A percentile compares a stretch with the other conserved stretches of the same genome.
These are phyloP conservation scores for Aristolochia fimbriata DNA, from an alignment of 164 flowering plant genomes.

Conservation along the genomic window DNA sequence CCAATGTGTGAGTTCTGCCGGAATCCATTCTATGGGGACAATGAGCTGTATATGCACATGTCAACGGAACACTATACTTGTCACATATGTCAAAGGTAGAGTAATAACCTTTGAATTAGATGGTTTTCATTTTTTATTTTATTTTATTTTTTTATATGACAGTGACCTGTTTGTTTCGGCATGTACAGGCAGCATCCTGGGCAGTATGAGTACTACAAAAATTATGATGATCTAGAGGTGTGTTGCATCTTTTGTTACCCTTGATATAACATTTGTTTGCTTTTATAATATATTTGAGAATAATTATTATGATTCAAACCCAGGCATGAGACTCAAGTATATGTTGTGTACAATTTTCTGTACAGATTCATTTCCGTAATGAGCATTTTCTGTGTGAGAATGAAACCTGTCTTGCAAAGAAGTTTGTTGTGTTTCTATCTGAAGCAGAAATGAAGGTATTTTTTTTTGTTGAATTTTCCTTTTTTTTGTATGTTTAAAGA, in stretches of 20 bases:
- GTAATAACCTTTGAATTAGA: background rate
- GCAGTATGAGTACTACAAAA: slow-evolving; percentile 76
- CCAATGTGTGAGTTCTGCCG: slow-evolving; percentile 84
- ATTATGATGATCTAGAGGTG: slow-evolving; percentile 93
- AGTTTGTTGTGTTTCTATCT: slow-evolving; percentile 70
- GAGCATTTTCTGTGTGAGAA: slow-evolving; percentile 88
- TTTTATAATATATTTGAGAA: too few relatives aligned
- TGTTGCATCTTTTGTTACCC: slow-evolving; percentile 3
- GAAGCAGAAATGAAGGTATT: slow-evolving; percentile 89
- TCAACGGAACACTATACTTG: slow-evolving; percentile 89
- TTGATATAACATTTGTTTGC: background rate
- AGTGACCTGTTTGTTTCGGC: background rate
- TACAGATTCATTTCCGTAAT: slow-evolving; percentile 77
- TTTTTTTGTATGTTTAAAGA: background rate
- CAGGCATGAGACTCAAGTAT: background rate
- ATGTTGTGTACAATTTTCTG: slow-evolving; percentile 1
- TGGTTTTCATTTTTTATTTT: too few relatives aligned
- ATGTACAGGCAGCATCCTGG: slow-evolving; percentile 78
- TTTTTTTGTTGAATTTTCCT: background rate
- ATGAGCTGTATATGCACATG: slow-evolving; percentile 86
- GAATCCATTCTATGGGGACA: slow-evolving; percentile 86
- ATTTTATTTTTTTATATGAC: background rate
- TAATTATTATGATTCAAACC: background rate
- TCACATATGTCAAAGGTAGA: slow-evolving; percentile 87
- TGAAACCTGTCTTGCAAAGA: slow-evolving; percentile 79